phyloP scores from a whole-genome alignment of 176 grass and related monocot species.

The Zizania latifolia region DNA sequence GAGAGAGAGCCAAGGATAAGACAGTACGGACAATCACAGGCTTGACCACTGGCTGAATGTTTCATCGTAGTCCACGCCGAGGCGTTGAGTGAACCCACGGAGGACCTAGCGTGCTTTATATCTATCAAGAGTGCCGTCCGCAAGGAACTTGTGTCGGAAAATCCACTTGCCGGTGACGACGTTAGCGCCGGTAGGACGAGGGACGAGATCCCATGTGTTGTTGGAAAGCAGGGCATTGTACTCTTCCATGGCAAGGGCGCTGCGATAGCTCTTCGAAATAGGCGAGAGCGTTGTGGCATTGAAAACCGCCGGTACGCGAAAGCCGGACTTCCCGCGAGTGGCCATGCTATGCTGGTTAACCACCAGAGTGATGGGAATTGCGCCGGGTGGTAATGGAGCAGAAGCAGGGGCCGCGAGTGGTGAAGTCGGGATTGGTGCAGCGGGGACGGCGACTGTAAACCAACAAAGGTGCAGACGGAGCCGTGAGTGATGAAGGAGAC shows the following conservation, averaged over 20 bases:
- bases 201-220: background rate
- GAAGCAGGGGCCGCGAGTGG: no score
- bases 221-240: background rate
- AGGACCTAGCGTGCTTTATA: background rate
- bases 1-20: background rate
- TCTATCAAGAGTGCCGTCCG: background rate
- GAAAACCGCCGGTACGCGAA: rapidly evolving
- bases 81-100: background rate
- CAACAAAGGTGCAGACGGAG: no score
- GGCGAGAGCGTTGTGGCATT: no score
- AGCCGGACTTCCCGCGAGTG: background rate
- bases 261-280: background rate
- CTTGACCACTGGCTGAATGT: background rate
- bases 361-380: no score
- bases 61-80: no score
- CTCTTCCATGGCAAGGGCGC: no score
- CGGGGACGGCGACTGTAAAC: no score
- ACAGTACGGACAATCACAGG: background rate
- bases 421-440: no score
- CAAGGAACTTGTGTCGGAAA: background rate
- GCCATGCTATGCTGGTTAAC: background rate
- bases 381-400: no score
- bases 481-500: no score
- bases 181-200: background rate
- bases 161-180: background rate